Conservation (phyloP, 306 rosid genomes). For the Acacia crassicarpa region DNA sequence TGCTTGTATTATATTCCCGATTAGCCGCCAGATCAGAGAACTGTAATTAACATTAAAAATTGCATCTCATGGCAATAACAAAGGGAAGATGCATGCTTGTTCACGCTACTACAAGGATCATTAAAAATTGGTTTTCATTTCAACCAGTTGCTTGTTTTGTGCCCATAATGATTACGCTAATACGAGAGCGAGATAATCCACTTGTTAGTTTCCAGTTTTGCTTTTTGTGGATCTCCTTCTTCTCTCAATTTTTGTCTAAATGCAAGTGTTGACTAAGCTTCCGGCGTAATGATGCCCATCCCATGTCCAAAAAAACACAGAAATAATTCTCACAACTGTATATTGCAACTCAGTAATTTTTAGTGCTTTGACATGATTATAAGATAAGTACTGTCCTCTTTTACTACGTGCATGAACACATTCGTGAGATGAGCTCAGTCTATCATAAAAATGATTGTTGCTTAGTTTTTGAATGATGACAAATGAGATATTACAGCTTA, state of each 20-base stretch:
- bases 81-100: no score
- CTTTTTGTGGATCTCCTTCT: not conserved
- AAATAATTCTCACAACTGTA: not conserved
- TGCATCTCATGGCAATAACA: not conserved
- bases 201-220: not conserved
- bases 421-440: not conserved
- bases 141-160: not conserved
- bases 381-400: not conserved
- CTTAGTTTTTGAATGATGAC: not conserved
- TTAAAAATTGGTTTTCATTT: not conserved
- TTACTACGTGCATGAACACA: conserved; percentile 4
- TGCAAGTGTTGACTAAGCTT: not conserved
- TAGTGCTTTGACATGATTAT: not conserved
- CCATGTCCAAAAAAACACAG: not conserved
- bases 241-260: conserved; percentile 13
- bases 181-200: not conserved
- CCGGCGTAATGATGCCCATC: not conserved
- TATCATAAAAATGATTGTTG: not conserved
- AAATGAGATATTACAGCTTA: not conserved
- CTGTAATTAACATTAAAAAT: not conserved
- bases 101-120: no score
- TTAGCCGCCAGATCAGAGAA: conserved; percentile 14
- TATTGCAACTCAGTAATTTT: not conserved
- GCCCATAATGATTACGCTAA: not conserved
- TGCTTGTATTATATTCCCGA: not conserved